Evolutionary conservation across 2,329 filamentous ascomycete genomes (phyloP), one percentile per base, ranked within the genome.

Genomic region (Sordariomycetes sp.): DNA sequence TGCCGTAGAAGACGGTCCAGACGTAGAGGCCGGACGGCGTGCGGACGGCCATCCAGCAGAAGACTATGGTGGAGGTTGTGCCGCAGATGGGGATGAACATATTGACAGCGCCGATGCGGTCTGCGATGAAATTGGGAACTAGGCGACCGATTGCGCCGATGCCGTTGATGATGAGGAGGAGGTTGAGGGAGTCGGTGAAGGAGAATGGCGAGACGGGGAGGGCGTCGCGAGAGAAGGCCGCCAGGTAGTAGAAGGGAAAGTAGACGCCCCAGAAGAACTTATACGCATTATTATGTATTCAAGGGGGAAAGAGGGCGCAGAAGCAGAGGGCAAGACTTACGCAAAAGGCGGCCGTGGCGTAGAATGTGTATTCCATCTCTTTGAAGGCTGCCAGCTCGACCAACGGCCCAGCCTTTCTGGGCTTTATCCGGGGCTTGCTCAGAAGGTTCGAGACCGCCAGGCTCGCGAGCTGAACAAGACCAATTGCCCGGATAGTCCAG

Each of bases 111-210:
- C 79, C 79, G 20, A 58, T 34, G 8, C 53, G 50, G 57, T 81
- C 76, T 4, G 76, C 74, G 6, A 78, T 42, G 41, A 66, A 57
- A 46, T 69, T 75, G 1, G 75, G 75, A 1, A 75, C 43, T 9
- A 79, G 35, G 1, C 78, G 68, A n/a, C 73, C 74, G 4, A 70
- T 37, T 8, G 71, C 37, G 3, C 76, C 75, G n/a, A 75, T 60
- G 19, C 70, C 75, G 51, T 82, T 83, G 47, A 80, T 58, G 12
- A 81, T 57, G 12, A 82, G 61, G 12, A 83, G 57, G 8, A 82
- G 51, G 44, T 77, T 69, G 35, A 80, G 64, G 5, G 72, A 64
- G 25, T 59, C 56, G 5, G 53, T 55, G 47, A 66, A 69, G 7
- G 50, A 49, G 21, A 67, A 49, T 18, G 59, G 50, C 28, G 59